These are phyloP conservation scores for Boletus tylopilopsis DNA, from an alignment of 768 basidiomycete genomes.

Conservation along the genomic window DNA sequence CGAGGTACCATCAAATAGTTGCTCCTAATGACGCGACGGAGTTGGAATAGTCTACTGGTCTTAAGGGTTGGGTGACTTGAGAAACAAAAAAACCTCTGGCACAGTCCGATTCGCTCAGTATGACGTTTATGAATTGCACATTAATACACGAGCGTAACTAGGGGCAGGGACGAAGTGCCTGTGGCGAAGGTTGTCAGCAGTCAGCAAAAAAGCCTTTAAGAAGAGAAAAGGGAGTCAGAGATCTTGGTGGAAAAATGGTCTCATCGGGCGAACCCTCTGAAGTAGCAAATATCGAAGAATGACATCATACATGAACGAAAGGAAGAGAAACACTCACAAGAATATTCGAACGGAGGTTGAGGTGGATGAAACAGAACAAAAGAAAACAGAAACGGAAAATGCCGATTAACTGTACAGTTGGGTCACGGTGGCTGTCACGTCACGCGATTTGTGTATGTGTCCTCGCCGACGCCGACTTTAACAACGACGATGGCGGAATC, in stretches of 20 bases:
- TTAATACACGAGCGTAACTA: not conserved
- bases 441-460: slow-evolving; percentile 31
- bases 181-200: not conserved
- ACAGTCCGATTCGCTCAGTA: not conserved
- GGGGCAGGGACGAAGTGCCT: not conserved
- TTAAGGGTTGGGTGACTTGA: not conserved
- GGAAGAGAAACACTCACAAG: slow-evolving; percentile 15
- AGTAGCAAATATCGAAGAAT: slow-evolving; percentile 64
- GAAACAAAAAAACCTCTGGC: no score
- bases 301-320: slow-evolving; percentile 35
- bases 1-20: no score
- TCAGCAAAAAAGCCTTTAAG: slow-evolving; percentile 5
- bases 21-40: no score
- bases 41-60: not conserved
- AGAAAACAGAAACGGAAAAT: slow-evolving; percentile 12
- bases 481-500: slow-evolving; percentile 71
- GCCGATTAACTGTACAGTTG: slow-evolving; percentile 54
- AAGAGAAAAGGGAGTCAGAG: slow-evolving; percentile 43
- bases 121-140: not conserved
- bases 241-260: slow-evolving; percentile 67
- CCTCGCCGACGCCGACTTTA: slow-evolving; percentile 16
- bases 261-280: slow-evolving; percentile 58
- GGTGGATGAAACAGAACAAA: not conserved
- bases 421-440: slow-evolving; percentile 65
- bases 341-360: not conserved